A percentile compares a stretch with the other conserved stretches of the same genome.
phyloP scores from a whole-genome alignment of 2,329 filamentous ascomycete genomes.

The Phialocephala subalpina region DNA sequence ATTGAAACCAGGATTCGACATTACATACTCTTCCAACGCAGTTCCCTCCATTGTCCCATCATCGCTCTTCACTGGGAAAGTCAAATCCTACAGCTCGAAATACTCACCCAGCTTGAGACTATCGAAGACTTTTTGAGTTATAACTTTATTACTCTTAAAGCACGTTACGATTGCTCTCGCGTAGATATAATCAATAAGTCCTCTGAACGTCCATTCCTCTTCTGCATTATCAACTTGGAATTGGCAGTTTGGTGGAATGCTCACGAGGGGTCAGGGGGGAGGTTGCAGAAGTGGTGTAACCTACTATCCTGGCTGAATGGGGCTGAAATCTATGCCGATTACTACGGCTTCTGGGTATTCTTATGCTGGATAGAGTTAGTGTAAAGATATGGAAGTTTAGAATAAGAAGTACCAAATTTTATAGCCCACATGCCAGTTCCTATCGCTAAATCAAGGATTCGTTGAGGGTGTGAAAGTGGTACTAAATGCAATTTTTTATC shows the following conservation, averaged over 20 bases:
- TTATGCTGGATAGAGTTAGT: conserved; percentile 22
- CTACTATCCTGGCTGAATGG: conserved; percentile 38
- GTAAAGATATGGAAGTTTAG: neutral
- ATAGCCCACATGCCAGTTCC: conserved; percentile 53
- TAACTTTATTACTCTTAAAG: conserved; percentile 60
- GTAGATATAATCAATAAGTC: conserved; percentile 67
- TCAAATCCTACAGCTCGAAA: conserved; percentile 35
- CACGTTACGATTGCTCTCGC: conserved; percentile 61
- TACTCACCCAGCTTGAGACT: conserved; percentile 34
- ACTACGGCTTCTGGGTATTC: conserved; percentile 35
- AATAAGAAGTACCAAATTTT: conserved; percentile 40
- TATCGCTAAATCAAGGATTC: conserved; percentile 51
- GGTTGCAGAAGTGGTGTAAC: neutral
- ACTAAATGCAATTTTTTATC: conserved; percentile 32
- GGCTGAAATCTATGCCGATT: conserved; percentile 39
- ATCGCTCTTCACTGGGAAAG: conserved; percentile 46
- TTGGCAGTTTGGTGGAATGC: conserved; percentile 44
- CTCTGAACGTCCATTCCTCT: conserved; percentile 54
- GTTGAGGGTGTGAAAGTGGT: conserved; percentile 39
- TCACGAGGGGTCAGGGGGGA: conserved; percentile 30
- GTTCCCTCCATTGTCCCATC: conserved; percentile 51
- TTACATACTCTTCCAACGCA: conserved; percentile 30
- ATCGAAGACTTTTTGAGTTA: conserved; percentile 28
- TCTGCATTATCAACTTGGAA: conserved; percentile 45
- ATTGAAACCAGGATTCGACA: too few relatives aligned